These are phyloP conservation scores for Penicillium waksmanii DNA, from an alignment of 495 filamentous ascomycete genomes.

Conservation along the genomic window DNA sequence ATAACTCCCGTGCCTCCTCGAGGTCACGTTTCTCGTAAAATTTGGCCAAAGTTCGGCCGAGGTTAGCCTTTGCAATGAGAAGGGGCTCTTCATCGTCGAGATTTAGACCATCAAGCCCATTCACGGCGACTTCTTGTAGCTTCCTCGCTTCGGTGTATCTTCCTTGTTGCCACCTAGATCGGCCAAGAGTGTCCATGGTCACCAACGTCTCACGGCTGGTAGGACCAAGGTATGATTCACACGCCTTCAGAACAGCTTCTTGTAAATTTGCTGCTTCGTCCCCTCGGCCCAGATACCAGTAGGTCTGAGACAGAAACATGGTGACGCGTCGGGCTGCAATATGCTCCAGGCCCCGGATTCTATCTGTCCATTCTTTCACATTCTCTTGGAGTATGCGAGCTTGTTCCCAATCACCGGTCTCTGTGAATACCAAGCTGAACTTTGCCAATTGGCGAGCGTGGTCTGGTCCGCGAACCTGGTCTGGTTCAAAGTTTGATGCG, in stretches of 20 bases:
- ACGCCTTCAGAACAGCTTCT: not conserved
- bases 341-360: not conserved
- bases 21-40: conserved; percentile 25
- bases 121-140: conserved; percentile 30
- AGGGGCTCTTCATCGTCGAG: conserved; percentile 29
- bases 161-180: conserved; percentile 19
- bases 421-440: conserved; percentile 40
- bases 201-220: not conserved
- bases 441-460: conserved; percentile 28
- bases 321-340: not conserved
- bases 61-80: conserved; percentile 30
- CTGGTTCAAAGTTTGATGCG: conserved; percentile 7
- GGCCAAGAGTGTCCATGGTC: conserved; percentile 7
- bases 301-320: not conserved
- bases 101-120: conserved; percentile 19
- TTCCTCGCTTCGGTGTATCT: conserved; percentile 28
- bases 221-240: not conserved
- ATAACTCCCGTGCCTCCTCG: conserved; percentile 25
- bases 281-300: not conserved
- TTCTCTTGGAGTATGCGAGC: conserved; percentile 29
- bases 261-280: not conserved
- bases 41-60: conserved; percentile 20
- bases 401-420: conserved; percentile 31
- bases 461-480: conserved; percentile 12
- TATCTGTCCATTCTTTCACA: conserved; percentile 14